Conservation (phyloP, 2,329 filamentous ascomycete species). For the Teratosphaeria zuluensis region DNA sequence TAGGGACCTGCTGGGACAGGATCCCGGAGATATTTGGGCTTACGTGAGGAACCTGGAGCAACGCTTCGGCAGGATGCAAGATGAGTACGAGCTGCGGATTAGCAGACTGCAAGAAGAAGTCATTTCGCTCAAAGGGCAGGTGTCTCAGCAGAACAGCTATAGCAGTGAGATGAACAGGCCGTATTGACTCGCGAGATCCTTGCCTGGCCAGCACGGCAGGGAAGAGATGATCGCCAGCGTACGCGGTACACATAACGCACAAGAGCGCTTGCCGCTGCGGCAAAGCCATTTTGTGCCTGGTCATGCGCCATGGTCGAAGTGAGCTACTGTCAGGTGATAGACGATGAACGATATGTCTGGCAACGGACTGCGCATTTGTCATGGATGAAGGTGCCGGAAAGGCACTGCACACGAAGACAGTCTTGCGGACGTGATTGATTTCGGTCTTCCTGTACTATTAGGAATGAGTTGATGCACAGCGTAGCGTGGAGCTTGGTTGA, state of each 20-base stretch:
- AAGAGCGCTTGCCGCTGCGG: neutral
- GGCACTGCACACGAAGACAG: neutral
- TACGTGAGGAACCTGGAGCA: conserved; percentile 63
- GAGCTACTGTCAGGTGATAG: neutral
- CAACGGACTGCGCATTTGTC: neutral
- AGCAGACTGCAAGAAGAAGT: conserved; percentile 36
- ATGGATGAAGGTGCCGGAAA: neutral
- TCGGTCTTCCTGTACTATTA: conserved; percentile 1
- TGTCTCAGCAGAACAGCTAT: conserved; percentile 19
- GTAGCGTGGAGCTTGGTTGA: neutral
- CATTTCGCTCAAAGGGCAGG: conserved; percentile 22
- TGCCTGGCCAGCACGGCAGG: neutral
- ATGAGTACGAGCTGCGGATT: conserved; percentile 39
- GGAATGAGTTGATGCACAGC: conserved; percentile 1
- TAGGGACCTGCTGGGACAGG: conserved; percentile 56
- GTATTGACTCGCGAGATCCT: conserved; percentile 2
- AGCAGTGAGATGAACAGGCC: conserved; percentile 19
- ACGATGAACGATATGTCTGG: neutral
- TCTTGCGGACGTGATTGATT: neutral
- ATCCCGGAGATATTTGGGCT: conserved; percentile 50
- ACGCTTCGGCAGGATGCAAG: conserved; percentile 35
- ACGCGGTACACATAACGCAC: neutral
- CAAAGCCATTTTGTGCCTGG: neutral
- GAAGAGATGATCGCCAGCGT: neutral
- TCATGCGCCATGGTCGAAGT: neutral